Conservation (phyloP, 371 early-diverging fungal genomes). For the Actinomortierella wolfii region DNA sequence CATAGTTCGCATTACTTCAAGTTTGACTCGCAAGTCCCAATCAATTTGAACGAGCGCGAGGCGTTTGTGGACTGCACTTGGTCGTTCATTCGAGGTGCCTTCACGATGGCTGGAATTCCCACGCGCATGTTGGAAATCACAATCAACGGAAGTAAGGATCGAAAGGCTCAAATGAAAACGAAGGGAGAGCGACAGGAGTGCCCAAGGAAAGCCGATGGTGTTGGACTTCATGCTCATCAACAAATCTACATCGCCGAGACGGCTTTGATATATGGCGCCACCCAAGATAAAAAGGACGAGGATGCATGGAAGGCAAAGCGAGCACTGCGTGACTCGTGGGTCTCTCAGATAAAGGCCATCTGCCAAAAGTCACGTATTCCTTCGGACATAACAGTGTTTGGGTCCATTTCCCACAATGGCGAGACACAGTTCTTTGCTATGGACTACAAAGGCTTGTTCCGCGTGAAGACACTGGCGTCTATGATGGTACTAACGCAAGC, state of each 20-base stretch:
- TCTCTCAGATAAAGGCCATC: conserved; percentile 10
- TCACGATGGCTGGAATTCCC: conserved; percentile 11
- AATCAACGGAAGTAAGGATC: conserved; percentile 8
- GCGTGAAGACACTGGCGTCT: conserved; percentile 1
- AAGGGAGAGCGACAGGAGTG: conserved; percentile 2
- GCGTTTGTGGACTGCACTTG: conserved; percentile 12
- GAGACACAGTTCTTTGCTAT: conserved; percentile 14
- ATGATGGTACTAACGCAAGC: conserved; percentile 5
- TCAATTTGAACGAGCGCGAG: conserved; percentile 20
- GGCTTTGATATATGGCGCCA: conserved; percentile 10
- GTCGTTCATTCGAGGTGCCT: conserved; percentile 20
- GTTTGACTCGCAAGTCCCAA: conserved; percentile 8
- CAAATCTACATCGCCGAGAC: conserved; percentile 22
- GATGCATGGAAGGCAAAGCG: conserved; percentile 19
- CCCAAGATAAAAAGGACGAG: conserved; percentile 10
- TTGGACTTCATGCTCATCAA: conserved; percentile 8
- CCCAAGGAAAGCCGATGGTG: conserved; percentile 17
- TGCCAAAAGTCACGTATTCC: conserved; percentile 9
- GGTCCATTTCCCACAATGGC: conserved; percentile 15
- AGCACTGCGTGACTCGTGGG: conserved; percentile 17
- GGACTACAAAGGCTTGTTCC: conserved; percentile 5
- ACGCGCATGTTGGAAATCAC: conserved; percentile 12
- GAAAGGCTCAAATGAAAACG: conserved; percentile 8
- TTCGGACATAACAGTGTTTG: conserved; percentile 8
- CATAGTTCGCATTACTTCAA: conserved; percentile 10